These are phyloP conservation scores for Ceratobasidium theobromae DNA, from an alignment of 1,284 basidiomycete genomes.

Conservation along the genomic window DNA sequence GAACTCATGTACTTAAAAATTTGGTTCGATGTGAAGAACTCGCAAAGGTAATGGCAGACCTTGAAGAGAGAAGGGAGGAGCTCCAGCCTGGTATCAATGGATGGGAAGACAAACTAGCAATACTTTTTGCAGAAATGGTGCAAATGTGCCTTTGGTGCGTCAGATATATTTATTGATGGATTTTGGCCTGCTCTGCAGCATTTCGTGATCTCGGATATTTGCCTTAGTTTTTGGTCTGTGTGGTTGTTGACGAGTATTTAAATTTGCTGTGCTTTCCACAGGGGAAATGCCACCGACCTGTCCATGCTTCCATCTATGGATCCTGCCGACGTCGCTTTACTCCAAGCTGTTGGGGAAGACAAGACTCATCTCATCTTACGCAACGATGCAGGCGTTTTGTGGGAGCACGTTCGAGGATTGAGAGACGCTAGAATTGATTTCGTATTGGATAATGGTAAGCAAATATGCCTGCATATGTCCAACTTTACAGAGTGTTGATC, in stretches of 20 bases:
- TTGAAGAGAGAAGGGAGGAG: slow-evolving; percentile 51
- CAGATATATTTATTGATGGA: background rate
- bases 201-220: background rate
- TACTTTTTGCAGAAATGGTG: slow-evolving; percentile 81
- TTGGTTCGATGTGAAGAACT: slow-evolving; percentile 51
- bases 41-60: slow-evolving; percentile 65
- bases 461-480: background rate
- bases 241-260: background rate
- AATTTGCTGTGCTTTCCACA: slow-evolving; percentile 39
- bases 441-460: slow-evolving; percentile 85
- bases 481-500: slow-evolving; percentile 13
- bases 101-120: slow-evolving; percentile 53
- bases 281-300: slow-evolving; percentile 86
- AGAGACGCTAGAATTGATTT: slow-evolving; percentile 75
- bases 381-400: slow-evolving; percentile 78
- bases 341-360: slow-evolving; percentile 70
- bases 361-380: slow-evolving; percentile 64
- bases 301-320: slow-evolving; percentile 80
- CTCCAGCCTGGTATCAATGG: slow-evolving; percentile 46
- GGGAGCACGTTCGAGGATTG: slow-evolving; percentile 65
- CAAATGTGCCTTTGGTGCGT: slow-evolving; percentile 83
- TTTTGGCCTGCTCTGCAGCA: background rate
- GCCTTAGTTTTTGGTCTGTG: background rate
- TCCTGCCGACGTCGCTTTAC: slow-evolving; percentile 74
- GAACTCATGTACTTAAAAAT: background rate